Percentiles rank a stretch among this genome's conserved stretches.
Evolutionary conservation across 2,329 filamentous ascomycete genomes (phyloP).

Genomic region (Beauveria asiatica): DNA sequence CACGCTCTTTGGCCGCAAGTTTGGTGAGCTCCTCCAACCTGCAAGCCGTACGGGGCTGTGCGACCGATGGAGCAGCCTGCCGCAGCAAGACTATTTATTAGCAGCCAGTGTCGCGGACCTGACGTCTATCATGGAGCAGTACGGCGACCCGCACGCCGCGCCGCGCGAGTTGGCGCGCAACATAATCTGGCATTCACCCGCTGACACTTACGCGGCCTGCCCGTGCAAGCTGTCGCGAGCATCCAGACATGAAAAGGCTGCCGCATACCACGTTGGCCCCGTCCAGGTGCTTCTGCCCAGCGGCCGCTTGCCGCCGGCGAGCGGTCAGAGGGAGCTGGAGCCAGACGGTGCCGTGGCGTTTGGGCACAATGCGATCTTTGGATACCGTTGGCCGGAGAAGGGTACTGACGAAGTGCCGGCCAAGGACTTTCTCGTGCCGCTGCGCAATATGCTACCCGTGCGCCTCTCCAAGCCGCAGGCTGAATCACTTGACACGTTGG

Average conservation of each 20-base stretch:
- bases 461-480: background rate
- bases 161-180: background rate
- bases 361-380: background rate
- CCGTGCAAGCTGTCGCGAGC: background rate
- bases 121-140: background rate
- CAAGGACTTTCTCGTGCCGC: background rate
- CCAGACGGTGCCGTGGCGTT: background rate
- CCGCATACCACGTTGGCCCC: background rate
- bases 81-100: background rate
- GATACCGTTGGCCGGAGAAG: background rate
- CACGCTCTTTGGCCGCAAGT: constrained; percentile 16
- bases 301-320: background rate
- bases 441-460: background rate
- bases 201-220: background rate
- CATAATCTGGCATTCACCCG: background rate
- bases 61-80: background rate
- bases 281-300: background rate
- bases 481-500: background rate
- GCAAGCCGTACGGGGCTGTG: background rate
- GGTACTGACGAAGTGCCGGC: background rate
- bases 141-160: background rate
- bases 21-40: constrained; percentile 16
- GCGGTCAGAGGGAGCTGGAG: background rate
- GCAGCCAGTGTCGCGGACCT: background rate
- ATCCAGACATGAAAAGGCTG: background rate